phyloP scores from a whole-genome alignment of 2,329 filamentous ascomycete genomes.

The Clarireedia homoeocarpa region DNA sequence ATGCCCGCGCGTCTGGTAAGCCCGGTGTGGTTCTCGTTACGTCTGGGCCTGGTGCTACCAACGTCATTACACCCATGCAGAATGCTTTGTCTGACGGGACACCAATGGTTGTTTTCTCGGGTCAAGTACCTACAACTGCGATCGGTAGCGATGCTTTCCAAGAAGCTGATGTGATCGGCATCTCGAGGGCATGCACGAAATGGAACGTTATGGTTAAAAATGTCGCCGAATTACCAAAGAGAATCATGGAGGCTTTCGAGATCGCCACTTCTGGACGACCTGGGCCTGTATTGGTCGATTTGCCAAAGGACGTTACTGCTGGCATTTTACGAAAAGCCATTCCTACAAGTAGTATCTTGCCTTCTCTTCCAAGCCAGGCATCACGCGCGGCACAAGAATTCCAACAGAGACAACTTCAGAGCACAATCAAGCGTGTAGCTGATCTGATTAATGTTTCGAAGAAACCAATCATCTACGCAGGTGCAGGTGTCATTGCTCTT shows the following conservation, averaged over 20 bases:
- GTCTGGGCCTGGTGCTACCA: slow-evolving; percentile 92
- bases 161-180: slow-evolving; percentile 89
- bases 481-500: slow-evolving; percentile 76
- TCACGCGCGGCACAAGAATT: slow-evolving; percentile 71
- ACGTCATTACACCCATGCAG: slow-evolving; percentile 93
- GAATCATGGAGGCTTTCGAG: slow-evolving; percentile 97
- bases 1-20: slow-evolving; percentile 86
- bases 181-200: slow-evolving; percentile 91
- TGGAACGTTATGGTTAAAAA: slow-evolving; percentile 99
- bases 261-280: slow-evolving; percentile 92
- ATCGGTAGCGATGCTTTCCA: slow-evolving; percentile 97
- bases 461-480: slow-evolving; percentile 92
- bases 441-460: slow-evolving; percentile 79
- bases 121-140: slow-evolving; percentile 81
- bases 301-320: slow-evolving; percentile 94
- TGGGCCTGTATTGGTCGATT: slow-evolving; percentile 88
- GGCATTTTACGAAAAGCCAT: slow-evolving; percentile 77
- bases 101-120: slow-evolving; percentile 90
- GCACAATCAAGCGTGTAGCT: slow-evolving; percentile 69
- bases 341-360: slow-evolving; percentile 52
- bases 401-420: slow-evolving; percentile 62
- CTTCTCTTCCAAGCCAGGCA: slow-evolving; percentile 75
- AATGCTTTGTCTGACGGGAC: slow-evolving; percentile 93
- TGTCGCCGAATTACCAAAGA: slow-evolving; percentile 81
- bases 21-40: slow-evolving; percentile 95